phyloP scores from a whole-genome alignment of 805 yeast genomes.

The Candida germanica region DNA sequence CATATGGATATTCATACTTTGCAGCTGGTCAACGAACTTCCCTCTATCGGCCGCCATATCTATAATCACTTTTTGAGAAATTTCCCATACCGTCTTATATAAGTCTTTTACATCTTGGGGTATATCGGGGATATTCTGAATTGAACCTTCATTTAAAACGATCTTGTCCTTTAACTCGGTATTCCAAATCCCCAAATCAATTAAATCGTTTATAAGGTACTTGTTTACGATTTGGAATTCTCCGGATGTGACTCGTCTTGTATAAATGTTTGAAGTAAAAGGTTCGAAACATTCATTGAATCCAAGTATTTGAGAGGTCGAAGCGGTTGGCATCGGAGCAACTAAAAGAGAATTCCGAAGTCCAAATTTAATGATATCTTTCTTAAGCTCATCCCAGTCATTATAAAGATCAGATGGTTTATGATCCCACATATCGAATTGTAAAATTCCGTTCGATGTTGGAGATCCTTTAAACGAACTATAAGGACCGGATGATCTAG shows the following conservation, averaged over 20 bases:
- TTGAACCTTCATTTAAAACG: constrained; percentile 77
- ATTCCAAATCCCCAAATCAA: constrained; percentile 80
- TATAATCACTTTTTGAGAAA: constrained; percentile 78
- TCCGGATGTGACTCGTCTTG: constrained; percentile 88
- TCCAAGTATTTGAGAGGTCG: constrained; percentile 93
- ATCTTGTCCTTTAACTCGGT: constrained; percentile 74
- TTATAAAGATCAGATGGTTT: constrained; percentile 73
- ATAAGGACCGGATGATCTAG: constrained; percentile 66
- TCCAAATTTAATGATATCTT: constrained; percentile 59
- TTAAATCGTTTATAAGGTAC: constrained; percentile 77
- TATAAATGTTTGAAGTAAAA: constrained; percentile 86
- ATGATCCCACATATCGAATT: constrained; percentile 82
- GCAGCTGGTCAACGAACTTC: constrained; percentile 58
- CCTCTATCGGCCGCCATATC: constrained; percentile 84
- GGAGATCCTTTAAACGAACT: constrained; percentile 81
- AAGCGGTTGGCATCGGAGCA: constrained; percentile 98
- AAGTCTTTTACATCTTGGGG: constrained; percentile 72
- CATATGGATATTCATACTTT: constrained; percentile 43
- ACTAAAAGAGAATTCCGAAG: constrained; percentile 82
- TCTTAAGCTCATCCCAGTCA: constrained; percentile 78
- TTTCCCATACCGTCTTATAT: constrained; percentile 97
- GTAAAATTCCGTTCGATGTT: constrained; percentile 78
- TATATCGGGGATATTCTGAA: constrained; percentile 68
- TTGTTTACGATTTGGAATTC: constrained; percentile 92
- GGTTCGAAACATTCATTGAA: constrained; percentile 97